phyloP scores from a whole-genome alignment of 2,329 filamentous ascomycete genomes.

The Trichoderma hamatum region DNA sequence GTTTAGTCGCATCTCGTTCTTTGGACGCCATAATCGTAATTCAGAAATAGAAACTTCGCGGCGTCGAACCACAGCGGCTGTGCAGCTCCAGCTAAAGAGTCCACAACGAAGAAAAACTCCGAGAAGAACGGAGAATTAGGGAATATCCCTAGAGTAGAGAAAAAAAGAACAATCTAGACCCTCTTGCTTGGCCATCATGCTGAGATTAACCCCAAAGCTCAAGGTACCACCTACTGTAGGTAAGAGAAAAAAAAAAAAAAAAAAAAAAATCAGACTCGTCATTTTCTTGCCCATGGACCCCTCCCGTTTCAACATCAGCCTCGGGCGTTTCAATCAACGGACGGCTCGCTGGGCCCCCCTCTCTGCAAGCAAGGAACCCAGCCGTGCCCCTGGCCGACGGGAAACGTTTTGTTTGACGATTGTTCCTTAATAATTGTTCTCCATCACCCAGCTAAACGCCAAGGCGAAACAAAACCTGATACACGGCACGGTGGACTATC shows the following conservation, averaged over 20 bases:
- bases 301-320: conserved; percentile 17
- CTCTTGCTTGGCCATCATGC: neutral
- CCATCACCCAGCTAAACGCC: neutral
- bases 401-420: conserved; percentile 22
- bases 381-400: neutral
- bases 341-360: neutral
- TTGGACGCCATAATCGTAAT: neutral
- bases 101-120: neutral
- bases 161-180: neutral
- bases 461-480: conserved; percentile 16
- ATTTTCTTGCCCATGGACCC: neutral
- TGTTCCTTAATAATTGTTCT: conserved; percentile 6
- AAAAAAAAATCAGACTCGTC: neutral
- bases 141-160: neutral
- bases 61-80: conserved; percentile 6
- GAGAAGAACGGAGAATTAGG: neutral
- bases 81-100: neutral
- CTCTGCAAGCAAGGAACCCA: neutral
- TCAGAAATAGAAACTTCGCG: conserved; percentile 15
- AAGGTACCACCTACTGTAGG: too few species aligned
- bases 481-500: neutral
- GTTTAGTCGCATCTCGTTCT: neutral
- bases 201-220: neutral
- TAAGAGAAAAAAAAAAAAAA: too few species aligned
- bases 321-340: conserved; percentile 19